These are phyloP conservation scores for Exophiala sideris DNA, from an alignment of 2,329 filamentous ascomycete species.

Conservation along the genomic window DNA sequence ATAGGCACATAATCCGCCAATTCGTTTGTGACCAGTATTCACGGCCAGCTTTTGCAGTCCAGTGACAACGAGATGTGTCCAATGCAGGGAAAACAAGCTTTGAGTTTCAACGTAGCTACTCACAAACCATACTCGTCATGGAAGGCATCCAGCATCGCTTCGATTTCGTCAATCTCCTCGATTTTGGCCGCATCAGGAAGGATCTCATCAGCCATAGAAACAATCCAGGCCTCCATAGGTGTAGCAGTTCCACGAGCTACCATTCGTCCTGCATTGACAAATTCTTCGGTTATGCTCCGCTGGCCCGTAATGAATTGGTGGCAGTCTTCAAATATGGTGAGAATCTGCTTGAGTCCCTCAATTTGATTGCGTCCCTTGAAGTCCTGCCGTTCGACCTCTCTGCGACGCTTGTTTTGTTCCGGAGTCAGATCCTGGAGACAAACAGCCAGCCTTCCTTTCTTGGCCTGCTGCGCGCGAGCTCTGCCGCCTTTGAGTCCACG, in stretches of 20 bases:
- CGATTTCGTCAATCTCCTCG: conserved; percentile 2
- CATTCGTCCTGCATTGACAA: background rate
- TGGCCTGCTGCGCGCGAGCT: conserved; percentile 10
- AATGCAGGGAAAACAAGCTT: background rate
- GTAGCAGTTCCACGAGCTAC: background rate
- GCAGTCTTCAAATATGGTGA: background rate
- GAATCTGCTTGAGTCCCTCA: conserved; percentile 1
- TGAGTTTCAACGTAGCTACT: background rate
- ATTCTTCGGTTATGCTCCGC: background rate
- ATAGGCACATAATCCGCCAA: no score
- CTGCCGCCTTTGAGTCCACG: conserved; percentile 15
- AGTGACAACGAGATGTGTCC: background rate
- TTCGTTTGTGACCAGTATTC: no score
- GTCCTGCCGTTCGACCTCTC: conserved; percentile 12
- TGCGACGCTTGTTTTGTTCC: conserved; percentile 1
- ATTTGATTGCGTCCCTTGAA: conserved; percentile 1
- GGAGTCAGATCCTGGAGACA: background rate
- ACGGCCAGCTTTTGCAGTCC: background rate
- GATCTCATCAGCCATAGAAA: background rate
- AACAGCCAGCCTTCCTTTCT: background rate
- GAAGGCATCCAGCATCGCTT: conserved; percentile 5
- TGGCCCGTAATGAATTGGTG: background rate
- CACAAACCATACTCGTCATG: background rate
- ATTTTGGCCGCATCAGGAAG: background rate
- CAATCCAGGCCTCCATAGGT: background rate